These are phyloP conservation scores for Arachis monticola DNA, from an alignment of 331 rosid genomes.

Conservation along the genomic window DNA sequence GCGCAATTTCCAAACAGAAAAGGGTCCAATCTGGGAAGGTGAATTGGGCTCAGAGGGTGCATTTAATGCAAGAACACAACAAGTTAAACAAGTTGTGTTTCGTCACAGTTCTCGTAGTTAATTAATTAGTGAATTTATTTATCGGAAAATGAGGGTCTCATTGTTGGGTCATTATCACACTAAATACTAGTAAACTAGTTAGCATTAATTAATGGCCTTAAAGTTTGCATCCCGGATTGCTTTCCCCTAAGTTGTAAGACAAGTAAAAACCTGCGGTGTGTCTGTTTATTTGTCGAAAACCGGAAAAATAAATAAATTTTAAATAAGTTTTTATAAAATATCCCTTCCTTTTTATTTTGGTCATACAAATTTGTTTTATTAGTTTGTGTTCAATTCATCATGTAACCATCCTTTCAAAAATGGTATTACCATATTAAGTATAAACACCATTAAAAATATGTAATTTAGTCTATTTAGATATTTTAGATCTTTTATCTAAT, in stretches of 20 bases:
- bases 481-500: no score
- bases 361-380: no score
- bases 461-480: no score
- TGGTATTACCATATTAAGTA: no score
- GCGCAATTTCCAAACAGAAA: slow-evolving; percentile 32
- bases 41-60: slow-evolving; percentile 25
- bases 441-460: no score
- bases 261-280: slow-evolving; percentile 57
- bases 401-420: no score
- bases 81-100: slow-evolving; percentile 11
- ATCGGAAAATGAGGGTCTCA: slow-evolving; percentile 57
- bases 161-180: slow-evolving; percentile 63
- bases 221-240: slow-evolving; percentile 47
- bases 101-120: slow-evolving; percentile 41
- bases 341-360: no score
- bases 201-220: slow-evolving; percentile 42
- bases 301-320: no score
- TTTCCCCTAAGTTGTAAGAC: slow-evolving; percentile 50
- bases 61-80: slow-evolving; percentile 40
- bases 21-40: slow-evolving; percentile 26
- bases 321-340: no score
- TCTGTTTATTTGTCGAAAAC: slow-evolving; percentile 57
- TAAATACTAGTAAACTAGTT: slow-evolving; percentile 39
- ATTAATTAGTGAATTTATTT: slow-evolving; percentile 1
- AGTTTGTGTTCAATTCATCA: no score